Conservation (phyloP, 495 filamentous ascomycete genomes). For the Podospora australis region DNA sequence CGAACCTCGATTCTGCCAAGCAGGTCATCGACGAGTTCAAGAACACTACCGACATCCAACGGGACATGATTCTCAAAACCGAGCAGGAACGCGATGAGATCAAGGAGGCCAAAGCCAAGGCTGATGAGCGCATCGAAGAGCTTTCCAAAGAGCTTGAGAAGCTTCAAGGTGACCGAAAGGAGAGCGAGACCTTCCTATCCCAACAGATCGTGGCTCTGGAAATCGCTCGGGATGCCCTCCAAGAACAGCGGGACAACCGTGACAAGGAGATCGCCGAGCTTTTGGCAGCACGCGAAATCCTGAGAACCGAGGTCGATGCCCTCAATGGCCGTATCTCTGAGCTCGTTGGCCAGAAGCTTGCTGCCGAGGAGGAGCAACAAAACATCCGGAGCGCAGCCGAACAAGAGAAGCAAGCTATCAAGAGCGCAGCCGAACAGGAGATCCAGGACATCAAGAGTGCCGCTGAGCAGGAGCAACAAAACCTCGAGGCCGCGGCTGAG, state of each 20-base stretch:
- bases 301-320: slow-evolving; percentile 14
- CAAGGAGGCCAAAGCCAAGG: slow-evolving; percentile 23
- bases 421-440: slow-evolving; percentile 16
- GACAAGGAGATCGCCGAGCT: slow-evolving; percentile 34
- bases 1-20: slow-evolving; percentile 31
- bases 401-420: slow-evolving; percentile 18
- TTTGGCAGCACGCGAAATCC: slow-evolving; percentile 18
- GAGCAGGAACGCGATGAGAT: slow-evolving; percentile 37
- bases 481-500: slow-evolving; percentile 8
- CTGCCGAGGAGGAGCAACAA: slow-evolving; percentile 16
- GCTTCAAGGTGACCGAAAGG: slow-evolving; percentile 28
- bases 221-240: slow-evolving; percentile 26
- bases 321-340: slow-evolving; percentile 10
- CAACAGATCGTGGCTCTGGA: slow-evolving; percentile 33
- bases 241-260: slow-evolving; percentile 30
- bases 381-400: slow-evolving; percentile 12
- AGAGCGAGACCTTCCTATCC: slow-evolving; percentile 30
- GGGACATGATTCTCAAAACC: slow-evolving; percentile 30
- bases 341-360: slow-evolving; percentile 17
- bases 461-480: slow-evolving; percentile 10
- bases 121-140: slow-evolving; percentile 23
- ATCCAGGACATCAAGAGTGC: slow-evolving; percentile 16
- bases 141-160: slow-evolving; percentile 31
- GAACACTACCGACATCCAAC: slow-evolving; percentile 30
- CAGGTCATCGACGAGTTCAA: slow-evolving; percentile 35